Evolutionary conservation across 768 basidiomycete species (phyloP), one percentile per base, ranked within the genome.

Genomic region (Suillus variegatus): DNA sequence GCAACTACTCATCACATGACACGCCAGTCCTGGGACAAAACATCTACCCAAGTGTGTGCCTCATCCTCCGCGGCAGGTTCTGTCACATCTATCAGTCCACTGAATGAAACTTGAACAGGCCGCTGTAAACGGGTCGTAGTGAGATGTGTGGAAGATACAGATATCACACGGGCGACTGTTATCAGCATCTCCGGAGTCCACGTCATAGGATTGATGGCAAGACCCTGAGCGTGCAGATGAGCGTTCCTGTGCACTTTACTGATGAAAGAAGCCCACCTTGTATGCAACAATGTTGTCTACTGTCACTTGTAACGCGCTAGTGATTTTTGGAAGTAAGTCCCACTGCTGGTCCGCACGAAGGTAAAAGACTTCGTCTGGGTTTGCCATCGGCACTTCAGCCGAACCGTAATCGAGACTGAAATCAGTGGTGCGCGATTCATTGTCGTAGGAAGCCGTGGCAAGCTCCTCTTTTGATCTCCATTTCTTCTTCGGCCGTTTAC

Each of bases 161-260:
- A 60, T 28, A 12, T 43, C 0, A 90, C 76, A 0, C 73, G 75
- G 0, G 78, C 87, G 3, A 86, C 66, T n/a, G 76, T 79, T 22
- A 89, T 70, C 64, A 90, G 69, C 14, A 82, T 72, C 66, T 89
- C 90, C 0, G 90, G 90, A 6, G 87, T 83, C 61, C 82, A 82
- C 4, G 88, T 90, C 6, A 70, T 71, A 0, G 85, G 85, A 68
- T 89, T 84, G 60, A 92, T 82, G 0, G 80, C 86, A 3, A 92
- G 81, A 6, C 74, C 83, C 90, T 91, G 68, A 36, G 22, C 28
- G 25, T 25, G 5, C 8, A 9, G 18, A 60, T 60, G 25, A 60
- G 43, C 25, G 32, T 60, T 60, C 25, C 18, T 7, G 18, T 2
- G 16, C 36, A 60, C n/a, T 1, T 2, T n/a, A 68, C 44, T 62